Evolutionary conservation across 208 protist species (phyloP), one percentile per base, ranked within the genome.

Genomic region (Trichomonas vaginalis): DNA sequence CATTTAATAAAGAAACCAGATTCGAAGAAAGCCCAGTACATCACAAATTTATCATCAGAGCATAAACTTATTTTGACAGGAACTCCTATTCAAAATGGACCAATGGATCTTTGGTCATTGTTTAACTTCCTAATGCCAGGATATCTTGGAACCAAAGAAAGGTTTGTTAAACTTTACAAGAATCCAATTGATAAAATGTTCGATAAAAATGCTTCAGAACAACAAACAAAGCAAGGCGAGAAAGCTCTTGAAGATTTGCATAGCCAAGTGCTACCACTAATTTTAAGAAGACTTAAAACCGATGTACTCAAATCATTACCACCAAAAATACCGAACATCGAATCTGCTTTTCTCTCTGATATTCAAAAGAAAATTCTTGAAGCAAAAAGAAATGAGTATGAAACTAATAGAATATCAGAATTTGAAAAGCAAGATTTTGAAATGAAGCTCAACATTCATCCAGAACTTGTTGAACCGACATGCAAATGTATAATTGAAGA

Each of bases 41-140:
- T 98, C 21, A 96, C 96, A 86, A 2, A 40, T 61, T 32, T 96
- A 14, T 8, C 15, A n/a, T 56, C 96, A 8, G 6, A n/a, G 10
- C 97, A 98, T 96, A 97, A 98, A 15, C 96, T 99, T 37, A 97
- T 98, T 49, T 97, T 99, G 21, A 97, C 97, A 21, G 98, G 98
- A 70, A 99, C 98, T 35, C 98, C 98, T 0, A 97, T 98, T 79
- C 96, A 98, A 96, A 99, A 99, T 96, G 97, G 98, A 95, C 97
- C 98, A 15, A 56, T 98, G 0, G 98, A 99, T 95, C 96, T 99
- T 27, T 99, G 98, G 98, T 97, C 98, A 1, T 96, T 99, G 1
- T 98, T 99, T 96, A 98, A 98, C 95, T 99, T 98, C 86, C 96
- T 99, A 23, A 98, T 98, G 98, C 98, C 98, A 0, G 98, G 98